Percentiles rank a stretch among this genome's conserved stretches.
These are phyloP conservation scores for Angomonas ambiguus DNA, from an alignment of 208 protist species.

Conservation along the genomic window DNA sequence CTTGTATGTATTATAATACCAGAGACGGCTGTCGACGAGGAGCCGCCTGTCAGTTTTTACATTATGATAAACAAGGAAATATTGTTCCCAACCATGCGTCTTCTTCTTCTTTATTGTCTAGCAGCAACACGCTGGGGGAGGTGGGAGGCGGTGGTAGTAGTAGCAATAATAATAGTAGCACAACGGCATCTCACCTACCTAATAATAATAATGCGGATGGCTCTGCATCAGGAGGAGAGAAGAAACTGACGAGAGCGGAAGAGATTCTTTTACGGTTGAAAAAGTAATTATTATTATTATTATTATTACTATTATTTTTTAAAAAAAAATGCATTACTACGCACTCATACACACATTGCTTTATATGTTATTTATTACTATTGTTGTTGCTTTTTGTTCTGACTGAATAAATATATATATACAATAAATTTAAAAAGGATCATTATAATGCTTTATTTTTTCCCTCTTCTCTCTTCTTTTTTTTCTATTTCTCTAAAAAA, in stretches of 20 bases:
- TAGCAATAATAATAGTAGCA: not conserved
- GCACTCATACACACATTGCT: not conserved
- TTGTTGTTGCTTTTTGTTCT: not conserved
- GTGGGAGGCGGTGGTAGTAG: not conserved
- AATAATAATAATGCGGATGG: too few relatives aligned
- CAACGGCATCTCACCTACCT: too few relatives aligned
- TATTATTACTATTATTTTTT: slow-evolving; percentile 2
- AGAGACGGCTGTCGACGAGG: slow-evolving; percentile 64
- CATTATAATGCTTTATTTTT: too few relatives aligned
- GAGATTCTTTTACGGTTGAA: not conserved
- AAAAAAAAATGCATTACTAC: not conserved
- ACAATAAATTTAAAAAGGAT: too few relatives aligned
- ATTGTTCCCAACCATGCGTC: slow-evolving; percentile 11
- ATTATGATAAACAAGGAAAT: slow-evolving; percentile 45
- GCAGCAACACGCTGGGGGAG: too few relatives aligned
- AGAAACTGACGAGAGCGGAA: not conserved
- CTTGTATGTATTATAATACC: slow-evolving; percentile 65
- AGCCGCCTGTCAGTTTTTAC: slow-evolving; percentile 53
- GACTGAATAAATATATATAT: not conserved
- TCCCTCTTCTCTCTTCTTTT: too few relatives aligned
- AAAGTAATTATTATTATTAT: not conserved
- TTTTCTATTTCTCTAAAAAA: not conserved
- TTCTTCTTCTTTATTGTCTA: too few relatives aligned
- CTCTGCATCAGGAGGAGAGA: not conserved
- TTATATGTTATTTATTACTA: too few relatives aligned